Conservation (phyloP, 2,329 filamentous ascomycete species). For the Cladophialophora carrionii region DNA sequence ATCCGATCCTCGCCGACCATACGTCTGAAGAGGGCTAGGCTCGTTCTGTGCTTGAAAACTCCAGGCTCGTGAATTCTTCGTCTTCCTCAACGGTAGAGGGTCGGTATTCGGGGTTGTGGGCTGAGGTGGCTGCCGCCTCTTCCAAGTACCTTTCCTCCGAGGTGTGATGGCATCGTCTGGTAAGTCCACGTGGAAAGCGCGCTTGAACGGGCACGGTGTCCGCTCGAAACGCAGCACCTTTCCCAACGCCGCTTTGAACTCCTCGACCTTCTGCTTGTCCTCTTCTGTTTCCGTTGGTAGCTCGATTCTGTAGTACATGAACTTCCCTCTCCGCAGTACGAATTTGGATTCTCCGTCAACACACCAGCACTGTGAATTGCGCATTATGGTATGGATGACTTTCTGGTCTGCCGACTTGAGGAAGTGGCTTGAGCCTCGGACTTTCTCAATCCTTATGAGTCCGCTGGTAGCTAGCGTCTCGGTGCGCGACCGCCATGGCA, state of each 20-base stretch:
- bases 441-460: slow-evolving; percentile 79
- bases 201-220: slow-evolving; percentile 81
- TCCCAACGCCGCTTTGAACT: slow-evolving; percentile 70
- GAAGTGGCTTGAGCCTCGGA: slow-evolving; percentile 83
- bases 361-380: slow-evolving; percentile 91
- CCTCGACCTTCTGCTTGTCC: slow-evolving; percentile 65
- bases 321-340: slow-evolving; percentile 79
- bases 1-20: slow-evolving; percentile 34
- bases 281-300: slow-evolving; percentile 68
- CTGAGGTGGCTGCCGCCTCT: slow-evolving; percentile 59
- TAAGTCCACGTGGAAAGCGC: slow-evolving; percentile 73
- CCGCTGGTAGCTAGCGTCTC: slow-evolving; percentile 84
- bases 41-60: slow-evolving; percentile 30
- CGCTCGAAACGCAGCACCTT: slow-evolving; percentile 83
- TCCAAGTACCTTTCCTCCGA: slow-evolving; percentile 70
- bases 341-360: slow-evolving; percentile 83
- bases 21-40: slow-evolving; percentile 25
- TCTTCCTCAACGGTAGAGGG: slow-evolving; percentile 23
- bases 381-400: slow-evolving; percentile 82
- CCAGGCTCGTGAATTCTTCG: slow-evolving; percentile 33
- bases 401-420: slow-evolving; percentile 72
- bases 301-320: slow-evolving; percentile 90
- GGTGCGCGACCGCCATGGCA: slow-evolving; percentile 74
- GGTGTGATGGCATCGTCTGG: slow-evolving; percentile 70
- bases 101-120: slow-evolving; percentile 39